Conservation (phyloP, 208 protist species). For the Trypanosoma lewisi region DNA sequence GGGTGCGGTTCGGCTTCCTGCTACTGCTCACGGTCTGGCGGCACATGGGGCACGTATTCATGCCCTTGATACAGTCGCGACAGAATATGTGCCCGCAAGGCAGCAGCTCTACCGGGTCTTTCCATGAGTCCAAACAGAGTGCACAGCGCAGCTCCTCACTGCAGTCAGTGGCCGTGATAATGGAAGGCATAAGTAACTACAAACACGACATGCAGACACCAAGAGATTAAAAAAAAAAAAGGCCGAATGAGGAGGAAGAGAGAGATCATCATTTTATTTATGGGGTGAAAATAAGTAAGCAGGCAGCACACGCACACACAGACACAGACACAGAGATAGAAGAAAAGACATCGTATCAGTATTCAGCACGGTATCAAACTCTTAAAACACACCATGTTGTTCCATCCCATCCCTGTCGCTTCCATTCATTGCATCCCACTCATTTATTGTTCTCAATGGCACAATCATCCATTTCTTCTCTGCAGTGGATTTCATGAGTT, state of each 20-base stretch:
- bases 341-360: too few species aligned
- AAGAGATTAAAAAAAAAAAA: too few species aligned
- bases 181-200: constrained; percentile 21
- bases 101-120: constrained; percentile 44
- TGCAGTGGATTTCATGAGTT: not conserved
- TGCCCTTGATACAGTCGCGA: constrained; percentile 31
- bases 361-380: too few species aligned
- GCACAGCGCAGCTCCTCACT: constrained; percentile 70
- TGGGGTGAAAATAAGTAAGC: not conserved
- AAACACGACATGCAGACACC: constrained; percentile 18
- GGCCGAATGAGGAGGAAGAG: constrained; percentile 14
- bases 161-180: constrained; percentile 50
- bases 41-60: constrained; percentile 65
- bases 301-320: too few species aligned
- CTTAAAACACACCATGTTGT: too few species aligned
- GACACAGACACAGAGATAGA: too few species aligned
- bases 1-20: constrained; percentile 53
- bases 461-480: too few species aligned
- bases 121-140: constrained; percentile 77
- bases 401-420: too few species aligned
- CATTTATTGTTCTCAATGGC: too few species aligned
- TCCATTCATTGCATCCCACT: too few species aligned
- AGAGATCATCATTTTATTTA: not conserved
- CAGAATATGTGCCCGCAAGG: constrained; percentile 70
- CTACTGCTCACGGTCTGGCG: constrained; percentile 29